A percentile compares a stretch with the other conserved stretches of the same genome.
phyloP scores from a whole-genome alignment of 805 yeast species.

The Saccharomycopsis oosterbeekiorum region DNA sequence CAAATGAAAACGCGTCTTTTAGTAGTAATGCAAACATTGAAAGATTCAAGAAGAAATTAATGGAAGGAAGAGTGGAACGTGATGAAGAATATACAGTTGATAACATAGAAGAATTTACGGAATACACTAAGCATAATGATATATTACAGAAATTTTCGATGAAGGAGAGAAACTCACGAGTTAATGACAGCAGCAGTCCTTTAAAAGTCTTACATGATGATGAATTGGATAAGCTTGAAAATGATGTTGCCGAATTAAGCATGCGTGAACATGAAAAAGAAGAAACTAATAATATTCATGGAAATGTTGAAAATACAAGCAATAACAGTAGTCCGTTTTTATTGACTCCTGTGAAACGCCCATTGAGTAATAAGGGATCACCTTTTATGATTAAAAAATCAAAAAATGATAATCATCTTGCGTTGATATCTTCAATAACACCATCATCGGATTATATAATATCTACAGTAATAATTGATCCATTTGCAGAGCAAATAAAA shows the following conservation, averaged over 20 bases:
- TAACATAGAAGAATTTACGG: conserved; percentile 28
- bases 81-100: conserved; percentile 18
- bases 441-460: neutral
- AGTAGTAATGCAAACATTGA: neutral
- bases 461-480: conserved; percentile 26
- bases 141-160: neutral
- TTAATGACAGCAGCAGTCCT: neutral
- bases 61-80: neutral
- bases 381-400: conserved; percentile 1
- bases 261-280: neutral
- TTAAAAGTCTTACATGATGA: neutral
- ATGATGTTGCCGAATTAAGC: conserved; percentile 12
- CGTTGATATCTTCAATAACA: neutral
- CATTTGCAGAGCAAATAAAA: conserved; percentile 37
- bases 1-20: conserved; percentile 22
- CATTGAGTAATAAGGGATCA: conserved; percentile 4
- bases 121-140: conserved; percentile 21
- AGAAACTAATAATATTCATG: neutral
- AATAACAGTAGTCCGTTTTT: conserved; percentile 1
- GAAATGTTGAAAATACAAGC: neutral
- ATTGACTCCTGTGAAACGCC: conserved; percentile 9
- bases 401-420: neutral
- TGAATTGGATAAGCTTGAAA: conserved; percentile 3
- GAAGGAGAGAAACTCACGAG: neutral
- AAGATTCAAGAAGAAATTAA: neutral